These are phyloP conservation scores for Lomentospora prolificans DNA, from an alignment of 2,329 filamentous ascomycete genomes.

Conservation along the genomic window DNA sequence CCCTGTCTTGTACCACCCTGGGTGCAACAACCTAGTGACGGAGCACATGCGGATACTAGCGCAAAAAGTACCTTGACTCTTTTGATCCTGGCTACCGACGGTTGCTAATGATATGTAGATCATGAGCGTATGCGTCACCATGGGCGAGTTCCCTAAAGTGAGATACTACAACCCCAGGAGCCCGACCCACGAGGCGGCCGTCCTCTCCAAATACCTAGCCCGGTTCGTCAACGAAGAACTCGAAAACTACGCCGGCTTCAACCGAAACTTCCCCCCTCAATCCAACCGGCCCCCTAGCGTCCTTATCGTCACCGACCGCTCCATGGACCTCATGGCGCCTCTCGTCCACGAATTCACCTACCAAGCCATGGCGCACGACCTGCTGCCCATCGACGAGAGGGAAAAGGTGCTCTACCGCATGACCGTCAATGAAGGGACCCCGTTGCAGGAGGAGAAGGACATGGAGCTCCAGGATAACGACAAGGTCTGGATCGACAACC, in stretches of 20 bases:
- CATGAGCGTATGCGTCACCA: conserved; percentile 74
- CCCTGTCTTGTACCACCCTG: conserved; percentile 80
- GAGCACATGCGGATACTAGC: conserved; percentile 76
- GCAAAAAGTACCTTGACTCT: conserved; percentile 60
- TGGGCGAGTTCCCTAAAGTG: conserved; percentile 91
- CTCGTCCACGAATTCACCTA: conserved; percentile 95
- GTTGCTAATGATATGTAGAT: conserved; percentile 41
- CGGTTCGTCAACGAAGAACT: conserved; percentile 86
- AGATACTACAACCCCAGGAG: conserved; percentile 75
- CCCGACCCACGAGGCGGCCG: conserved; percentile 74
- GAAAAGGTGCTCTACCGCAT: conserved; percentile 85
- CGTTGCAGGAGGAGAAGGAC: conserved; percentile 70
- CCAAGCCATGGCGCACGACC: conserved; percentile 94
- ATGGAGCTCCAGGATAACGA: conserved; percentile 88
- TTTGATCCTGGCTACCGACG: conserved; percentile 7
- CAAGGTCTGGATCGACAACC: conserved; percentile 88
- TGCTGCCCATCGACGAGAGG: conserved; percentile 77
- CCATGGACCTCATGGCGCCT: conserved; percentile 84
- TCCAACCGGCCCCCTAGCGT: conserved; percentile 69
- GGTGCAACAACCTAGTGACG: conserved; percentile 74
- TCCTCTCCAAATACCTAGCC: conserved; percentile 79
- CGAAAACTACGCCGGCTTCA: conserved; percentile 77
- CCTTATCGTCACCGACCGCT: conserved; percentile 79
- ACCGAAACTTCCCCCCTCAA: conserved; percentile 75
- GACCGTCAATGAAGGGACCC: conserved; percentile 61